phyloP scores from a whole-genome alignment of 108 stramenopile species.

The Ochromonas danica region DNA sequence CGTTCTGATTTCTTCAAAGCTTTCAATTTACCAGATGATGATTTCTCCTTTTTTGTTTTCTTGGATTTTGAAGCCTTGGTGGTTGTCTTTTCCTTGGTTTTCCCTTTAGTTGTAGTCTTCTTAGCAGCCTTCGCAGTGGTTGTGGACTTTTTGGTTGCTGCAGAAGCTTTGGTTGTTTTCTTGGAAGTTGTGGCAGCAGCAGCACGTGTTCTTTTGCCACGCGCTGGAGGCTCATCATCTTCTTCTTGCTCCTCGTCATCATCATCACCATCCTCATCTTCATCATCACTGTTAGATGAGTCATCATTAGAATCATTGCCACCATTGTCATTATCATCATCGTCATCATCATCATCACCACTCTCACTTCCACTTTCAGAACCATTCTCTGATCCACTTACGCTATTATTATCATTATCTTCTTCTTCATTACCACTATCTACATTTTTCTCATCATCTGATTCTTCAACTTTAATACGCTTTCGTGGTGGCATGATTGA shows the following conservation, averaged over 20 bases:
- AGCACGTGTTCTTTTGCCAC: conserved; percentile 43
- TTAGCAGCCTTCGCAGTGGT: background rate
- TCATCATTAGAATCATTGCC: conserved; percentile 10
- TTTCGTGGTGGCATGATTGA: no score
- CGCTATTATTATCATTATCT: no score
- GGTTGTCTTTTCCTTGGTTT: background rate
- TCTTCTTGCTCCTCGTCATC: conserved; percentile 32
- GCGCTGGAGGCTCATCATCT: background rate
- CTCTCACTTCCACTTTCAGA: background rate
- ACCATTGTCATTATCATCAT: conserved; percentile 29
- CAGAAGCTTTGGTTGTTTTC: conserved; percentile 1
- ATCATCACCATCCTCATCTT: conserved; percentile 35
- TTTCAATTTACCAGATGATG: background rate
- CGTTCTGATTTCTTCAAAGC: background rate
- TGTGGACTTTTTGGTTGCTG: conserved; percentile 6
- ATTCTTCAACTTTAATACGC: no score
- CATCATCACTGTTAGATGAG: background rate
- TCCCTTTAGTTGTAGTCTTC: conserved; percentile 40
- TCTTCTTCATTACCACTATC: no score
- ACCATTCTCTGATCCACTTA: background rate
- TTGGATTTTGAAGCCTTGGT: background rate
- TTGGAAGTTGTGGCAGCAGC: no score
- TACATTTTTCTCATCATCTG: no score
- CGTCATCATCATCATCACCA: conserved; percentile 6
- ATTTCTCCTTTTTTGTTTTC: conserved; percentile 43